Evolutionary conservation across 177 flowering plant genomes (phyloP), one percentile per base, ranked within the genome.

Genomic region (Vitis hybrid): DNA sequence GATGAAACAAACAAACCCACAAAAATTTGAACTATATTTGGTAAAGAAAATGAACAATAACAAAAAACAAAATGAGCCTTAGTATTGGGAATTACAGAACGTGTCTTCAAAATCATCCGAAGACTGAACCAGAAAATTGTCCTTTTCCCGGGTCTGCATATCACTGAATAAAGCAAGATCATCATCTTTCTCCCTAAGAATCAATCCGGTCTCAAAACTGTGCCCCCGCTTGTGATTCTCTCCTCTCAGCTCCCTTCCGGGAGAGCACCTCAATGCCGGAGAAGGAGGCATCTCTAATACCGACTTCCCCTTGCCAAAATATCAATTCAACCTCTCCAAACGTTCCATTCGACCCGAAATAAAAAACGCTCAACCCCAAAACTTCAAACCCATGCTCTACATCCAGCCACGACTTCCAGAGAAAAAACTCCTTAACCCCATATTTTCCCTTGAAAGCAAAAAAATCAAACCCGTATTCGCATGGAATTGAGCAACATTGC

Each of bases 131-230:
- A 93, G 81, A 69, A 93, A 93, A 69, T 69, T 80, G 14, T 95
- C 96, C 12, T 69, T 83, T 77, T 95, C 99, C 71, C 77, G 87
- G 66, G 68, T 66, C 72, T 90, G 92, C 92, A 91, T 79, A 72
- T 95, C 96, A 66, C 82, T 90, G 77, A 95, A 95, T 73, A 95
- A 74, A 26, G 96, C 90, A 69, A 95, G 97, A 76, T 93, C 96
- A 62, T 95, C 97, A 73, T 93, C 97, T 68, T 87, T 88, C 49
- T 86, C 97, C 62, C 65, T 87, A 56, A 84, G 60, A 10, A 76
- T 60, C 56, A 91, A 59, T 51, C 89, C 93, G 63, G 84, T 68
- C 74, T 91, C 96, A 55, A 93, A 81, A 79, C 96, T 95, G 15
- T 74, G 86, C 49, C 96, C 97, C 71, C 96, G 81, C 79, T 77